Conservation (phyloP, 2,329 filamentous ascomycete species). For the Curvularia lunata region DNA sequence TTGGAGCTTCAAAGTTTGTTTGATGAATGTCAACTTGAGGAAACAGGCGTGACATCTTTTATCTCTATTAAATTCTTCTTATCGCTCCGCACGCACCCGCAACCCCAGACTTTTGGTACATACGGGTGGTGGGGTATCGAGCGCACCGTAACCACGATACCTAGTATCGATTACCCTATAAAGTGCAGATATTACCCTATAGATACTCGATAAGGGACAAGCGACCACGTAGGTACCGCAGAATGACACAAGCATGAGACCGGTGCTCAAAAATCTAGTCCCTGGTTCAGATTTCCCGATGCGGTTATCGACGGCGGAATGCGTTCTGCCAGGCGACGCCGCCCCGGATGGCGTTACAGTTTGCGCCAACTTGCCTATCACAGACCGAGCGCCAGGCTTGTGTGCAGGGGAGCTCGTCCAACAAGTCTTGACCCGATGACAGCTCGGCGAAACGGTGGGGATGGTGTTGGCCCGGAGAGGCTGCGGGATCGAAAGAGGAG, state of each 20-base stretch:
- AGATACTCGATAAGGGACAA: slow-evolving; percentile 39
- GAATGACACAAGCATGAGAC: slow-evolving; percentile 37
- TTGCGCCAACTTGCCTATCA: slow-evolving; percentile 28
- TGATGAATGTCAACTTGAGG: slow-evolving; percentile 3
- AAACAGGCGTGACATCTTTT: slow-evolving; percentile 18
- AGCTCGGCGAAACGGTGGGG: slow-evolving; percentile 20
- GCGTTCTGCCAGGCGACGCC: slow-evolving; percentile 34
- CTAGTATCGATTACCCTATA: slow-evolving; percentile 47
- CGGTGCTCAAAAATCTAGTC: slow-evolving; percentile 22
- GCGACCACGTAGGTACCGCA: slow-evolving; percentile 26
- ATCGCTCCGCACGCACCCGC: slow-evolving; percentile 36
- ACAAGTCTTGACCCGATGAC: slow-evolving; percentile 23
- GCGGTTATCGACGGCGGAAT: slow-evolving; percentile 40
- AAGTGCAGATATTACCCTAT: slow-evolving; percentile 43
- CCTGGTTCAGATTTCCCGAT: slow-evolving; percentile 38
- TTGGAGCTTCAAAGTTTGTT: slow-evolving; percentile 2
- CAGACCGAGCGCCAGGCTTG: slow-evolving; percentile 11
- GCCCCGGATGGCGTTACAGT: slow-evolving; percentile 17
- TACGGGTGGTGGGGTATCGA: slow-evolving; percentile 19
- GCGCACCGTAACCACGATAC: slow-evolving; percentile 20
- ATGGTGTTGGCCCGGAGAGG: slow-evolving; percentile 16
- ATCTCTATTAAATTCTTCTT: slow-evolving; percentile 23
- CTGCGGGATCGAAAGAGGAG: slow-evolving; percentile 26
- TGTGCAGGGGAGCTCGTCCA: slow-evolving; percentile 30
- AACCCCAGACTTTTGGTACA: slow-evolving; percentile 20